Evolutionary conservation across 768 basidiomycete species (phyloP).

Genomic region (Lentinus tigrinus): DNA sequence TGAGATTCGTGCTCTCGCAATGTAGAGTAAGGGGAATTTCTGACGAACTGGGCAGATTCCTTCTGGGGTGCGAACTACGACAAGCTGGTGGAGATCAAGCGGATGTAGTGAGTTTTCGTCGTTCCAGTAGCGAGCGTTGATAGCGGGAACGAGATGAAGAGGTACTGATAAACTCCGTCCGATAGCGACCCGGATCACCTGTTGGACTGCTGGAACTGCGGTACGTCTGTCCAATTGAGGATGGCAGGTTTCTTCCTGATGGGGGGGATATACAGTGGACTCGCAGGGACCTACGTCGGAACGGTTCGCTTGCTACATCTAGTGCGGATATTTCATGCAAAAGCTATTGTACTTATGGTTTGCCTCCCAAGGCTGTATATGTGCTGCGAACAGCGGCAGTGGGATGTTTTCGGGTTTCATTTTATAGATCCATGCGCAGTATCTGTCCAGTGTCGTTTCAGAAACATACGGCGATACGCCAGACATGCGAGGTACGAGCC

Average conservation of each 20-base stretch:
- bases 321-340: not conserved
- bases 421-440: too few species aligned
- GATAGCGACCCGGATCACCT: constrained; percentile 3
- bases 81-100: constrained; percentile 1
- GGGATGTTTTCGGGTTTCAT: too few species aligned
- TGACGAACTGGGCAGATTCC: not conserved
- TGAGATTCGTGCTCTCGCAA: not conserved
- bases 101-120: not conserved
- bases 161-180: not conserved
- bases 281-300: not conserved
- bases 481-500: too few species aligned
- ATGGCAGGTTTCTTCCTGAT: not conserved
- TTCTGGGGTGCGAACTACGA: constrained; percentile 3
- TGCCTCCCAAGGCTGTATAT: too few species aligned
- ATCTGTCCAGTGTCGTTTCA: too few species aligned
- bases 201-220: constrained; percentile 6
- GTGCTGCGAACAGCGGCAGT: too few species aligned
- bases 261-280: not conserved
- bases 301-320: not conserved
- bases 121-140: not conserved
- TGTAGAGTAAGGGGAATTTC: too few species aligned
- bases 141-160: not conserved
- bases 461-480: too few species aligned
- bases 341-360: not conserved
- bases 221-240: not conserved